A percentile compares a stretch with the other conserved stretches of the same genome.
Conservation (phyloP, 1,284 basidiomycete genomes). For the Porodaedalea pini region DNA sequence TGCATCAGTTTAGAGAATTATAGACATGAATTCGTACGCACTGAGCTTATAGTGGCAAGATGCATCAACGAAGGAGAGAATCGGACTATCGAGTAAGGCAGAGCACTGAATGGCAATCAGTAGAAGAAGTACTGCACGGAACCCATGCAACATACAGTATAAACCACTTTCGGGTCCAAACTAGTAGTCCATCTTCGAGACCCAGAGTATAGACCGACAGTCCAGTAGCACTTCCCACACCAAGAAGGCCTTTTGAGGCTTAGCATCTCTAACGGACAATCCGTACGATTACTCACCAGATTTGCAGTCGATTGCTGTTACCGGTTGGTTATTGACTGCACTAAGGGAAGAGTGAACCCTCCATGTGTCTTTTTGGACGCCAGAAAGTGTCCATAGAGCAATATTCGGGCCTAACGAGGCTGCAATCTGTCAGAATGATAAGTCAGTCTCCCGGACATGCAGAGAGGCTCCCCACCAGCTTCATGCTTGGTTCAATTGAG, state of each 20-base stretch:
- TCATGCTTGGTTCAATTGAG: conserved; percentile 70
- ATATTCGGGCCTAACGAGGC: conserved; percentile 63
- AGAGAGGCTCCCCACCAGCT: conserved; percentile 52
- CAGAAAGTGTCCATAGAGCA: conserved; percentile 72
- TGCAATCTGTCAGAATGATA: conserved; percentile 49
- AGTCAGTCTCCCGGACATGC: neutral
- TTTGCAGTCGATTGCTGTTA: conserved; percentile 65
- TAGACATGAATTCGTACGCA: conserved; percentile 32
- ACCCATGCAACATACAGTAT: conserved; percentile 42
- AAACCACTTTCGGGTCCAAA: conserved; percentile 75
- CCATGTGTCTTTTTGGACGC: conserved; percentile 57
- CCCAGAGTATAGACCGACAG: conserved; percentile 71
- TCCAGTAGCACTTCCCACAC: conserved; percentile 54
- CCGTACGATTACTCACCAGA: conserved; percentile 47
- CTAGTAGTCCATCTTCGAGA: conserved; percentile 74
- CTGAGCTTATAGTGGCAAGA: conserved; percentile 61
- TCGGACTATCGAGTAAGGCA: conserved; percentile 38
- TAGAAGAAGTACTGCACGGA: neutral
- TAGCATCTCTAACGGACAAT: conserved; percentile 19
- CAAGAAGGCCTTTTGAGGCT: conserved; percentile 57
- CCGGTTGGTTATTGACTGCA: conserved; percentile 47
- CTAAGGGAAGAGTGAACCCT: conserved; percentile 75
- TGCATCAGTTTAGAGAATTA: conserved; percentile 13
- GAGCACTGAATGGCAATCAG: conserved; percentile 44
- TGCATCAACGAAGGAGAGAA: conserved; percentile 75